phyloP scores from a whole-genome alignment of 192 early-diverging fungal species.

The Thamnidium elegans region DNA sequence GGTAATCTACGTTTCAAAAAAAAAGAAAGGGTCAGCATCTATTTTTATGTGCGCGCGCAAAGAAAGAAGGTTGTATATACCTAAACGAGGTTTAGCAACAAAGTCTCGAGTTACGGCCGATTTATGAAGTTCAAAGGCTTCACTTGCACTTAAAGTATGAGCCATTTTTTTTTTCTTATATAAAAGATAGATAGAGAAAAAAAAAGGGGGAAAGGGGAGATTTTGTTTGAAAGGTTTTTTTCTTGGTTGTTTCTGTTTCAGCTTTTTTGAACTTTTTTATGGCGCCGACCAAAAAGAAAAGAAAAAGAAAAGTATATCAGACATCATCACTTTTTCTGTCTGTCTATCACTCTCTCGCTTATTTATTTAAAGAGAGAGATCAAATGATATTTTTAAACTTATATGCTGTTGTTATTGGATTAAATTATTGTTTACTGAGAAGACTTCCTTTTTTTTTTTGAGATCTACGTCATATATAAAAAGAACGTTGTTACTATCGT shows the following conservation, averaged over 20 bases:
- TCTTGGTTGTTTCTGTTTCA: not conserved
- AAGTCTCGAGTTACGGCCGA: constrained; percentile 90
- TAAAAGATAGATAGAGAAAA: not conserved
- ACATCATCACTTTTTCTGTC: no score
- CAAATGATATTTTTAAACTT: no score
- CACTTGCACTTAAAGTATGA: constrained; percentile 35
- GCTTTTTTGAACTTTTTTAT: no score
- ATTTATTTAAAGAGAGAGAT: no score
- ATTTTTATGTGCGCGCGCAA: not conserved
- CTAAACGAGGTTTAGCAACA: constrained; percentile 79
- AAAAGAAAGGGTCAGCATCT: not conserved
- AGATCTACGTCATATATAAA: no score
- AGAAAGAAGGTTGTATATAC: constrained; percentile 40
- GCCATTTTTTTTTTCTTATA: constrained; percentile 15
- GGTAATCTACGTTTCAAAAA: constrained; percentile 72
- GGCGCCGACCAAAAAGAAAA: no score
- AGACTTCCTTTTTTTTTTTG: no score
- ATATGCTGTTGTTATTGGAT: no score
- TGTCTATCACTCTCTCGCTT: no score
- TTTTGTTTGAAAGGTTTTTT: not conserved
- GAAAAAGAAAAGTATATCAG: no score
- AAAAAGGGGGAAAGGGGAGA: constrained; percentile 5
- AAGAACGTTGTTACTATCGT: no score
- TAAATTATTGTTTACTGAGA: no score
- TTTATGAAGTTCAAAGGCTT: constrained; percentile 78